A percentile compares a stretch with the other conserved stretches of the same genome.
These are phyloP conservation scores for Ceratocystis diversiconidia DNA, from an alignment of 2,329 filamentous ascomycete genomes.

Conservation along the genomic window DNA sequence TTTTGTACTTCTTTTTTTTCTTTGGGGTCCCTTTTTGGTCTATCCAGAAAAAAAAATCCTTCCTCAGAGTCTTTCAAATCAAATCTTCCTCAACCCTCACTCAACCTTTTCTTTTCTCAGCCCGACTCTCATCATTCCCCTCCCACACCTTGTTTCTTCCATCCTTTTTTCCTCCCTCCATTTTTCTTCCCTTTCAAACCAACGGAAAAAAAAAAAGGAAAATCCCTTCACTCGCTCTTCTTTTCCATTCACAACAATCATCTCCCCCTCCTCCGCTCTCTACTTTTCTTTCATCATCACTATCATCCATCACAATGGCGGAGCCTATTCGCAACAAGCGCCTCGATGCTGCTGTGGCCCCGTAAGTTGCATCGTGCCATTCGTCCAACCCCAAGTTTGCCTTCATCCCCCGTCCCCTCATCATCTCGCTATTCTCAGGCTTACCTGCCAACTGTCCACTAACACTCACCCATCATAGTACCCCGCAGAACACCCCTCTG, in stretches of 20 bases:
- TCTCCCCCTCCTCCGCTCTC: conserved; percentile 5
- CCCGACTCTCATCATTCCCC: conserved; percentile 21
- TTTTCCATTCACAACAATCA: not conserved
- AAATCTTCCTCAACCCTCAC: conserved; percentile 13
- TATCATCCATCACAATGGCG: conserved; percentile 33
- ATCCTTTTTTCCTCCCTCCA: conserved; percentile 21
- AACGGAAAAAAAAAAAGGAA: conserved; percentile 5
- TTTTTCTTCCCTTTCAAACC: conserved; percentile 23
- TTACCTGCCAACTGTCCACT: conserved; percentile 9
- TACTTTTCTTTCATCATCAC: conserved; percentile 21
- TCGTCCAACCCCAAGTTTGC: not conserved
- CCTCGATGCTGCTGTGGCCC: conserved; percentile 40
- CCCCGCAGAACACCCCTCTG: conserved; percentile 94
- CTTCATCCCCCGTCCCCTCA: conserved; percentile 16
- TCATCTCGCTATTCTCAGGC: not conserved
- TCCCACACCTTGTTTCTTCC: conserved; percentile 23
- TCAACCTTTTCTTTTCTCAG: conserved; percentile 13
- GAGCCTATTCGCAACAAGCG: conserved; percentile 52
- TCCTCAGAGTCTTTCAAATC: conserved; percentile 10
- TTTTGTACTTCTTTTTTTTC: not conserved
- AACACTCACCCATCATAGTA: conserved; percentile 40
- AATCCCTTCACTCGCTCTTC: conserved; percentile 2
- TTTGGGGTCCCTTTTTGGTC: not conserved
- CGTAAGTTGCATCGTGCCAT: conserved; percentile 33
- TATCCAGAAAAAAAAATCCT: not conserved